Base-by-base conservation (phyloP, 495 filamentous ascomycete species). In the Talaromyces proteolyticus region DNA sequence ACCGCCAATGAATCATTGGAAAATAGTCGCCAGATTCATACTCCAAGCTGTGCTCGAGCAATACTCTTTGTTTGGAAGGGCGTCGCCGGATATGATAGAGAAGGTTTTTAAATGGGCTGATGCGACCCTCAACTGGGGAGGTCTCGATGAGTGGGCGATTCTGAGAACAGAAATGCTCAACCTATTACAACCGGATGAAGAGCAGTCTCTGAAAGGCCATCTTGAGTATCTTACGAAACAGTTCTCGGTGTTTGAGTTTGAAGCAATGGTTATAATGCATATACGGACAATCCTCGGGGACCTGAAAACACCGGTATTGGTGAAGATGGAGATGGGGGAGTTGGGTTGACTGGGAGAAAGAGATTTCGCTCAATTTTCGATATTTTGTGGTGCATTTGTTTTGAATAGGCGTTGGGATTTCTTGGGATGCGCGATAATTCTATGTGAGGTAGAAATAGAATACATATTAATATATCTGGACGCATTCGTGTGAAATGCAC, bases 1-100 rank as follows among this genome's bases (percentile, higher is more conserved):
- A 25, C 60, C 57, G 8, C 29, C 51, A 24, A 43, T 41, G n/a
- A 42, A 55, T 4, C 79, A 71, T 72, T 66, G 74, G 50, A 61
- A 72, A 10, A 54, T 78, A 6, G 67, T 70, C 1, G 69, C 62
- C 0, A 66, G 69, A 19, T 76, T 75, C 51, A 72, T 80, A 61
- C 54, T 73, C 10, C 77, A 81, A 43, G 73, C 77, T 5, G 62
- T 59, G 3, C 36, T 76, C 6, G 77, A 81, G 55, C 72, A 75
- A 49, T 69, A 70, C 38, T 57, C 67, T 12, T 53, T 68, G 21
- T 63, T 57, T 22, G 64, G 59, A 10, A 50, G 48, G 6, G 44
- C 40, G 26, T 56, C 59, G 11, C 39, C 53, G 1, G 59, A 66
- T n/a, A 44, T 54, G 1, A 46, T 70, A 4, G 23, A 12, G 4